phyloP scores from a whole-genome alignment of 2,329 filamentous ascomycete genomes.

The Sporothrix euskadiensis region DNA sequence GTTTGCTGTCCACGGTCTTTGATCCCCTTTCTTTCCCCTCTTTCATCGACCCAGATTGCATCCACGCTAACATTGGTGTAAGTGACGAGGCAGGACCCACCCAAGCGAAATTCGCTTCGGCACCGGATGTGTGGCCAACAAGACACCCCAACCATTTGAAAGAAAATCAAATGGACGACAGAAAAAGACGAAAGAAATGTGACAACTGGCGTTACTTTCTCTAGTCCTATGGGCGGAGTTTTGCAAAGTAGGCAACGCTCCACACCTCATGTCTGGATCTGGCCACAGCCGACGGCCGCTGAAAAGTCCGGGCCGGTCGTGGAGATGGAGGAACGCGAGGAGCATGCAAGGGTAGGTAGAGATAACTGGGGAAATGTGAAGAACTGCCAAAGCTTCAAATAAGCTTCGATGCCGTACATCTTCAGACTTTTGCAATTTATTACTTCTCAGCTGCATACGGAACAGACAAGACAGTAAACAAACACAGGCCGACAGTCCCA shows the following conservation, averaged over 20 bases:
- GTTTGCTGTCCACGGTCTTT: neutral
- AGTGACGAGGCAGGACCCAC: neutral
- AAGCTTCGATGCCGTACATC: neutral
- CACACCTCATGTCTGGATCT: neutral
- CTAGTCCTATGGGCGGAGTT: neutral
- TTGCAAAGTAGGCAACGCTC: no score
- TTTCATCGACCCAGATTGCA: neutral
- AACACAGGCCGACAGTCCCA: no score
- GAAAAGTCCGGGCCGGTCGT: conserved; percentile 2
- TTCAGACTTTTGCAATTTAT: no score
- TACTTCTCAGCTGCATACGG: no score
- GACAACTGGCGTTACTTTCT: neutral
- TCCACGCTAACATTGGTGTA: conserved; percentile 8
- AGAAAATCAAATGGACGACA: neutral
- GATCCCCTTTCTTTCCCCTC: neutral
- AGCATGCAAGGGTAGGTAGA: neutral
- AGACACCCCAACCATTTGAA: neutral
- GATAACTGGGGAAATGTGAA: neutral
- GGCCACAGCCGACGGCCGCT: neutral
- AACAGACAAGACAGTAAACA: no score
- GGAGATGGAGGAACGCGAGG: neutral
- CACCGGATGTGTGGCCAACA: neutral
- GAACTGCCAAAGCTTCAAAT: neutral
- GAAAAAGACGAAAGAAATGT: neutral
- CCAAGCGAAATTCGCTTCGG: conserved; percentile 23